Base-by-base conservation (phyloP, 202 grass and related monocot genomes). In the Setaria italica region DNA sequence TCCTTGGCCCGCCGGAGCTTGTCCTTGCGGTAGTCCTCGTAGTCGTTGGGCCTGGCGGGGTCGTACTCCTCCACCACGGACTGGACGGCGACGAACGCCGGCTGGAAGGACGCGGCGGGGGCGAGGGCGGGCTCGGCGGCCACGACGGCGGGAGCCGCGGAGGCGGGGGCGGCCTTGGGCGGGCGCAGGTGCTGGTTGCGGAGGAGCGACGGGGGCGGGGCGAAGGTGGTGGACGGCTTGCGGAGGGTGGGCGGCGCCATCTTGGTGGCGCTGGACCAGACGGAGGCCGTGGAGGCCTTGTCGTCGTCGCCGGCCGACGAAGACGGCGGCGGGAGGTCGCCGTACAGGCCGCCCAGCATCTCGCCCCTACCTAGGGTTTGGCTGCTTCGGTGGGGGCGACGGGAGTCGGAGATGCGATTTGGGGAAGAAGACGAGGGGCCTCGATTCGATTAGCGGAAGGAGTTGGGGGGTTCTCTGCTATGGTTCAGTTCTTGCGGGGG, bases 341-440 rank as follows among this genome's bases (percentile, higher is more conserved):
- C 96, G 90, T 99, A 99, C n/a, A 99, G 57, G 11, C 96, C 96
- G 77, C 96, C 96, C 66, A 99, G 60, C 96, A 99, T 99, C 76
- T 77, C 75, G 33, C 5, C 53, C 50, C 60, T 58, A 69, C 33
- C 68, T 77, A 85, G 80, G 80, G 80, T 82, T 82, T 45, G 74
- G 53, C 53, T 45, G 66, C 50, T 30, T 4, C 10, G 33, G 78
- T 25, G 1, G 4, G 58, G 58, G 1, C 19, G 53, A 50, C 46
- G 5, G 14, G 39, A 75, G 50, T 9, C 10, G 50, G 25, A 35
- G 60, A 48, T 72, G 21, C 11, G 80, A 62, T 72, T 62, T 46
- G 68, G 67, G 80, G 80, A 71, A 58, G 37, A 57, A 10, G 65
- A 67, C 45, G 11, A 63, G 11, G 60, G 60, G 29, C 11, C 29